Conservation (phyloP, 257 asterid species). For the Solanum clarkiae region DNA sequence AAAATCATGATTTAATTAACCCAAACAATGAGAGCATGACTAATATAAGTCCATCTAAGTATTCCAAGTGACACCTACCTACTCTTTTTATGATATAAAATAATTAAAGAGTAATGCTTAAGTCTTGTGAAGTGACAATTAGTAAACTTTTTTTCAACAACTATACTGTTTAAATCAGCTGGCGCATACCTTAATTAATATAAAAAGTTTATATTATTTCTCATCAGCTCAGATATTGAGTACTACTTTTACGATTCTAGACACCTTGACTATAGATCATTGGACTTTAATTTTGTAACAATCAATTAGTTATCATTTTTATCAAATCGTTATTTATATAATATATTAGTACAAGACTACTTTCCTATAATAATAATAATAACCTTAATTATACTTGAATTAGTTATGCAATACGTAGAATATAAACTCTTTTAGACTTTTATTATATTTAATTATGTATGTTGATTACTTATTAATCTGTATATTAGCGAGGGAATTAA, state of each 20-base stretch:
- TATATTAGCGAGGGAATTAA: background rate
- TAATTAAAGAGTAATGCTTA: slow-evolving; percentile 45
- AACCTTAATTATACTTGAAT: background rate
- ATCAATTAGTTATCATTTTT: background rate
- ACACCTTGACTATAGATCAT: too few relatives aligned
- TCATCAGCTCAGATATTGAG: background rate
- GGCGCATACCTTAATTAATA: background rate
- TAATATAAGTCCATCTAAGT: slow-evolving; percentile 43
- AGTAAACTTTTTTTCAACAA: background rate
- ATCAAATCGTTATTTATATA: background rate
- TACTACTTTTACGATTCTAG: background rate
- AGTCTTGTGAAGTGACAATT: slow-evolving; percentile 46
- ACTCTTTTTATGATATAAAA: slow-evolving; percentile 16
- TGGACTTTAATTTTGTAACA: background rate
- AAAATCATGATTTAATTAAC: slow-evolving; percentile 18
- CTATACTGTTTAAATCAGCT: background rate
- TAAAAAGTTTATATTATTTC: background rate
- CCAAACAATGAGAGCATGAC: slow-evolving; percentile 47
- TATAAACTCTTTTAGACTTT: background rate
- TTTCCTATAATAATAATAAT: background rate
- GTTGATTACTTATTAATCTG: background rate
- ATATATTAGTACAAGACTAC: background rate
- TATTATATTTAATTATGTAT: background rate
- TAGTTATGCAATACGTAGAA: background rate
- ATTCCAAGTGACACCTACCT: slow-evolving; percentile 48